Base-by-base conservation (phyloP, 2,329 filamentous ascomycete genomes). In the Podosphaera xanthii region DNA sequence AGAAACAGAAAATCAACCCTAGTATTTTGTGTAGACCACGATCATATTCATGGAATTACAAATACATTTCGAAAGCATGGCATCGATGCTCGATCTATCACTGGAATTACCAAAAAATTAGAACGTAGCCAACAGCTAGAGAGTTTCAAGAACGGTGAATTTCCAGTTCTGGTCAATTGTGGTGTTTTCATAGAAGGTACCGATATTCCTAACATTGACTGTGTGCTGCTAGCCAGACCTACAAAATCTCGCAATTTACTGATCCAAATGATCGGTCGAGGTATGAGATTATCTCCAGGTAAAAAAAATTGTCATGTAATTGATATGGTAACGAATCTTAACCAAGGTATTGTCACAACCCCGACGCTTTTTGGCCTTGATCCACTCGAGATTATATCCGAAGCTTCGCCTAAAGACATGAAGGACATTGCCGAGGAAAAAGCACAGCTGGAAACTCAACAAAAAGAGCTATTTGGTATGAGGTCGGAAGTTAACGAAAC, bases 181-280 rank as follows among this genome's bases (percentile, higher is more conserved):
- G 90, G 90, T 7, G 86, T 98, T 48, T 97, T 95, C 67, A 97
- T 91, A 0, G 92, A 98, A 72, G 92, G 92, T 1, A 98, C 92
- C 0, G 92, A 98, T 67, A 95, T 98, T 38, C 92, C 94, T 4
- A 96, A 94, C 69, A 87, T 98, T 64, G 92, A 98, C 72, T 97
- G 92, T 68, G 80, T 98, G 33, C 69, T 98, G 7, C 77, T 98
- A 7, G 89, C 86, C 2, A 77, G 92, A 33, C 92, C 92, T 0
- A 98, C 92, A 1, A 83, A 84, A 64, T 97, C 92, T 14, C 82
- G 86, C n/a, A 97, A 96, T 65, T 74, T 98, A 2, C 79, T 98
- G 0, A 82, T 97, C 0, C 92, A 98, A 71, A 98, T 98, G 92
- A 95, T 98, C 62, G 92, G 92, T 0, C 80, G 92, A 65, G 92